Percentiles rank a stretch among this genome's conserved stretches.
Evolutionary conservation across 2,329 filamentous ascomycete genomes (phyloP).

Genomic region (Alternaria longipes): DNA sequence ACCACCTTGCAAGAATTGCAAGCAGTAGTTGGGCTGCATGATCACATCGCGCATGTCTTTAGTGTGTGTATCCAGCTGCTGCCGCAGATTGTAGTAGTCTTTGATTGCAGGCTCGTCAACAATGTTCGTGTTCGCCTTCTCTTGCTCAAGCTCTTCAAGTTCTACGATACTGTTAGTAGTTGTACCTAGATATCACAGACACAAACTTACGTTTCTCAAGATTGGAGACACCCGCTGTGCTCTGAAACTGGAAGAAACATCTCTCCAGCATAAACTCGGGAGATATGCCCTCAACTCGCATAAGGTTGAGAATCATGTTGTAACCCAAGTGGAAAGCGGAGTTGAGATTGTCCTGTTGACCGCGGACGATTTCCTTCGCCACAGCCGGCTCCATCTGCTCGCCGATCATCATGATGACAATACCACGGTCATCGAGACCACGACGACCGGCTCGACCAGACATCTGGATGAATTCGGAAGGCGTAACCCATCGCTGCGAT

Average conservation of each 20-base stretch:
- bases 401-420: conserved; percentile 99
- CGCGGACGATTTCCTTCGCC: conserved; percentile 95
- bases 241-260: conserved; percentile 99
- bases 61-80: conserved; percentile 82
- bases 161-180: conserved; percentile 58
- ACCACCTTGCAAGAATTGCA: conserved; percentile 87
- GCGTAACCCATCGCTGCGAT: conserved; percentile 81
- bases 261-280: conserved; percentile 99
- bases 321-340: conserved; percentile 98
- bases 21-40: conserved; percentile 86
- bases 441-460: conserved; percentile 95
- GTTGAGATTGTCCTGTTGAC: conserved; percentile 95
- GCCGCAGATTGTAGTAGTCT: conserved; percentile 90
- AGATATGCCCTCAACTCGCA: conserved; percentile 98
- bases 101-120: conserved; percentile 87
- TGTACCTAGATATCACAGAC: not conserved
- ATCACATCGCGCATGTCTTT: conserved; percentile 93
- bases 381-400: conserved; percentile 93
- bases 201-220: conserved; percentile 71
- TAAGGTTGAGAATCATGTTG: conserved; percentile 98
- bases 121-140: conserved; percentile 77
- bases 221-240: conserved; percentile 82
- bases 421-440: conserved; percentile 96
- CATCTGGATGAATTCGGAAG: conserved; percentile 98
- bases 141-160: conserved; percentile 77